Evolutionary conservation across 257 asterid species (phyloP).

Genomic region (Solanum paucissectum): DNA sequence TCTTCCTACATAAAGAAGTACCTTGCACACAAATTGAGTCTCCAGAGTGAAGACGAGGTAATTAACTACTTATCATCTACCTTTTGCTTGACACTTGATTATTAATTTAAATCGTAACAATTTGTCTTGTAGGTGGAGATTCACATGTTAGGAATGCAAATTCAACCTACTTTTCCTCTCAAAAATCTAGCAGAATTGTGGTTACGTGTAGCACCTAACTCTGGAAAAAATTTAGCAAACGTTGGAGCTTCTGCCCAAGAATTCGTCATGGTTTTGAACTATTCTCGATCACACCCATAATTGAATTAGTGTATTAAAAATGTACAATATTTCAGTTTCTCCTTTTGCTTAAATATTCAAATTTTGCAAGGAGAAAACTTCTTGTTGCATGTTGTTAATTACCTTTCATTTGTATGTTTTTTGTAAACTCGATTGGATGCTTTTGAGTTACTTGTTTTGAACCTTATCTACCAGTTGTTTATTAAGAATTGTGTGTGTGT

Average conservation of each 20-base stretch:
- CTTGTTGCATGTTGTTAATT: neutral
- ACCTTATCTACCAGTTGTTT: neutral
- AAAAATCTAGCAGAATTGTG: neutral
- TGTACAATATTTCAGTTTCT: neutral
- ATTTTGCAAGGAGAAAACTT: neutral
- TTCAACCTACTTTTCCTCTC: neutral
- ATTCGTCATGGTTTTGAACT: constrained; percentile 11
- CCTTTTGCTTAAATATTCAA: neutral
- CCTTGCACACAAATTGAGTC: constrained; percentile 8
- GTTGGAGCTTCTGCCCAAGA: constrained; percentile 16
- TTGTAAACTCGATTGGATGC: neutral
- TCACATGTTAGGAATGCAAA: neutral
- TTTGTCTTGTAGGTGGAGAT: constrained; percentile 10
- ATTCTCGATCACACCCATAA: neutral
- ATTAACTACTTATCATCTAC: neutral
- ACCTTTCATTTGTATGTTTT: neutral
- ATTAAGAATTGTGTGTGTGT: neutral
- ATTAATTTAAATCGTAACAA: neutral
- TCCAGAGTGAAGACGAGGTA: constrained; percentile 13
- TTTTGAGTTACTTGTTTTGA: neutral
- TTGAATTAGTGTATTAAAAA: neutral
- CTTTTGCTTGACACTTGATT: neutral
- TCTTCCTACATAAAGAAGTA: constrained; percentile 3
- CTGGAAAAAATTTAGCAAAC: neutral
- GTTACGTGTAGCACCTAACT: neutral